phyloP scores from a whole-genome alignment of 2,329 filamentous ascomycete genomes.

The Calonectria pteridis region DNA sequence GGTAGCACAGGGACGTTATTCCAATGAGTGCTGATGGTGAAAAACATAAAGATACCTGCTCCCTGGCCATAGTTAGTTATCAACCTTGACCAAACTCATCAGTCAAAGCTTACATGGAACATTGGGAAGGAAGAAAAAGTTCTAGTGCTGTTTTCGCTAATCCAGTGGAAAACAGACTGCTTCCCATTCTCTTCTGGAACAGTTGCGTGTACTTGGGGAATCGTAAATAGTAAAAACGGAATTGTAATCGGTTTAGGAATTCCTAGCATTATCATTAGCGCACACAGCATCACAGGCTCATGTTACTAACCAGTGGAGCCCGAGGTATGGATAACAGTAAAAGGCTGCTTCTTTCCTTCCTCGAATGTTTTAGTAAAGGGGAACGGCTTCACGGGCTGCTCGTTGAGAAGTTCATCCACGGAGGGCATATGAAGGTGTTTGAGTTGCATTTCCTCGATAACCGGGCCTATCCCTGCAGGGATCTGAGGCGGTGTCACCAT shows the following conservation, averaged over 20 bases:
- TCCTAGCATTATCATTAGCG: neutral
- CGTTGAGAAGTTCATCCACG: neutral
- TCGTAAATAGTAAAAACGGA: neutral
- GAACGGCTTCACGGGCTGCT: neutral
- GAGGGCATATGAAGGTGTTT: neutral
- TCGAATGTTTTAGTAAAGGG: neutral
- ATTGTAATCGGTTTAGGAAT: neutral
- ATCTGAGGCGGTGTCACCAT: neutral
- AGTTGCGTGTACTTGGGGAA: neutral
- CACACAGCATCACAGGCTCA: neutral
- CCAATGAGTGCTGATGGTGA: neutral
- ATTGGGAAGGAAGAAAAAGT: constrained; percentile 1
- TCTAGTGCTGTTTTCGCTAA: neutral
- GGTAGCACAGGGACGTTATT: neutral
- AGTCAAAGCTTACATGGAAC: neutral
- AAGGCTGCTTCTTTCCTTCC: neutral
- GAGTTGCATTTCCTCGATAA: neutral
- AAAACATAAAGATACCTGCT: neutral
- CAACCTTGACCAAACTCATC: too few species aligned
- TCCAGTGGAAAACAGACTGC: neutral
- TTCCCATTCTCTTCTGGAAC: neutral
- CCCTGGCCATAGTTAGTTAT: neutral
- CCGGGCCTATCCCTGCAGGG: neutral
- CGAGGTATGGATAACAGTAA: neutral
- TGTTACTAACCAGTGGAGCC: neutral